A percentile compares a stretch with the other conserved stretches of the same genome.
Evolutionary conservation across 1,139 yeast genomes (phyloP).

Genomic region (Pichia sp.): DNA sequence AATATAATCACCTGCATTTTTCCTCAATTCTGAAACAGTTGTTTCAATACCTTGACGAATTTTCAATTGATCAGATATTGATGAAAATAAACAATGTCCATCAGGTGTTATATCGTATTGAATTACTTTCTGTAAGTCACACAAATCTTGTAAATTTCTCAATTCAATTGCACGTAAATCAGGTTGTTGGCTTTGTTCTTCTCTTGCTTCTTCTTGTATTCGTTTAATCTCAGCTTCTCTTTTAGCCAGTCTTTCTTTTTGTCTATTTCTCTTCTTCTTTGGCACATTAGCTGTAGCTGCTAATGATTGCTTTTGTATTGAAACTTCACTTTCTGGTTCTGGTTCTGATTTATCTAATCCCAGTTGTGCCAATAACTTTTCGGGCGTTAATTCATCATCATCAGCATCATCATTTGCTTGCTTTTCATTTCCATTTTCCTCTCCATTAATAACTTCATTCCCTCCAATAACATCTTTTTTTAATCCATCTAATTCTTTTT

Average conservation of each 20-base stretch:
- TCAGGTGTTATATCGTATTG: constrained; percentile 77
- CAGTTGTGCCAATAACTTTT: constrained; percentile 52
- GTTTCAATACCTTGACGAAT: constrained; percentile 40
- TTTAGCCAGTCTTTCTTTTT: constrained; percentile 73
- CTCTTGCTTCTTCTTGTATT: constrained; percentile 59
- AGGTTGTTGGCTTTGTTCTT: constrained; percentile 61
- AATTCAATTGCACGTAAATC: constrained; percentile 68
- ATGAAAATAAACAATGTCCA: constrained; percentile 90
- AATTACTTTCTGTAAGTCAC: constrained; percentile 41
- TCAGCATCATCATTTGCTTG: constrained; percentile 14
- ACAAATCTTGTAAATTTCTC: constrained; percentile 51
- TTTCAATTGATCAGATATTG: constrained; percentile 70
- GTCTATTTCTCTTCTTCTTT: constrained; percentile 62
- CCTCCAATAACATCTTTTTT: constrained; percentile 16
- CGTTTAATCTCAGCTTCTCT: constrained; percentile 64
- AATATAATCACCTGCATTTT: constrained; percentile 62
- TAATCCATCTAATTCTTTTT: constrained; percentile 37
- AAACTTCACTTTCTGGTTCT: constrained; percentile 1
- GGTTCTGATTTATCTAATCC: constrained; percentile 27
- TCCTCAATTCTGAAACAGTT: constrained; percentile 51
- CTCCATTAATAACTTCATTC: constrained; percentile 14
- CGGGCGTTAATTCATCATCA: constrained; percentile 54
- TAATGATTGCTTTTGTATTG: constrained; percentile 2
- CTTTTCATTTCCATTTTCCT: background rate
- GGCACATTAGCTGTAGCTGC: background rate